Evolutionary conservation across 2,329 filamentous ascomycete species (phyloP), one percentile per base, ranked within the genome.

Genomic region (Cercospora sp.): DNA sequence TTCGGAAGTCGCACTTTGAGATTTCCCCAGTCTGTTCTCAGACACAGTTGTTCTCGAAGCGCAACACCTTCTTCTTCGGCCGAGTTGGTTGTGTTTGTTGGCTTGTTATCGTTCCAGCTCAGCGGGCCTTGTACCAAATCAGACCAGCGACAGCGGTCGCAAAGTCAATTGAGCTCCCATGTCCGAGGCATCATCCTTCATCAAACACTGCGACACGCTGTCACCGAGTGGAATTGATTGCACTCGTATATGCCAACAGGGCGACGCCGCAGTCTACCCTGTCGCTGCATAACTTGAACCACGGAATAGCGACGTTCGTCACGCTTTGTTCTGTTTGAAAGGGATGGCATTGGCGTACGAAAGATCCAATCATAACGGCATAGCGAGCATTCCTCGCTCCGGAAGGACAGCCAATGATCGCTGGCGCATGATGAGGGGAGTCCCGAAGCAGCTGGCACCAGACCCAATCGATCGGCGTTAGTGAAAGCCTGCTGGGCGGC

Each of bases 401-500:
- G 58, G 16, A 53, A 12, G 16, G 3, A 18, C 58, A 30, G 33
- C 55, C 58, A 51, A 60, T 60, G n/a, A 60, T 20, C 31, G 26
- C 18, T n/a, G 23, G 39, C 60, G 48, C 23, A 39, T 26, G 12
- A 53, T 63, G 65, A 64, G 61, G 61, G 51, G 60, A 63, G 33
- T 59, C 51, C 51, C 53, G 48, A 60, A 62, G 39, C 33, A 57
- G 64, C 18, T 53, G 12, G 42, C n/a, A 20, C 60, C 51, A 45
- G 61, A 60, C 33, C 57, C 61, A 58, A 61, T 64, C 57, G 58
- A 65, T 65, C 42, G 33, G 10, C 45, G 62, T 39, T 39, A n/a
- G 13, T n/a, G 39, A 36, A 62, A 65, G 62, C 42, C 48, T 59
- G 62, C 39, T 9, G 26, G 5, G 57, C 66, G 66, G 66, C 55